These are phyloP conservation scores for Neophaeococcomyces mojaviensis DNA, from an alignment of 2,329 filamentous ascomycete species.

Conservation along the genomic window DNA sequence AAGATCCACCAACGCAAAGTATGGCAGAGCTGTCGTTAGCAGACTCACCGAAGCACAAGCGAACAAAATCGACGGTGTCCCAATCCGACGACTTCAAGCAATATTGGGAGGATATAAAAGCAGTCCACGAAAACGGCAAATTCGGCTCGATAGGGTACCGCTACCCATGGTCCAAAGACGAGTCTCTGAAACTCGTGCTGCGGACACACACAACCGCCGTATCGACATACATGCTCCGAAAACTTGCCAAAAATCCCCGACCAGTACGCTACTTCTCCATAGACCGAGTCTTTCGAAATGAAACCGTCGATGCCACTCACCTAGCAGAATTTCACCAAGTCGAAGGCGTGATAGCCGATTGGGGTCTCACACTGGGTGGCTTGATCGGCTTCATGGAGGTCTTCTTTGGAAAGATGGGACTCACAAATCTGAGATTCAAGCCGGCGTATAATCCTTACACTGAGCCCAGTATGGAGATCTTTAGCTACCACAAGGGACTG, in stretches of 20 bases:
- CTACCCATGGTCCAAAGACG: conserved; percentile 85
- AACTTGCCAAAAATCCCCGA: conserved; percentile 73
- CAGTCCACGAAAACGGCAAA: conserved; percentile 83
- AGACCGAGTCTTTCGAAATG: conserved; percentile 95
- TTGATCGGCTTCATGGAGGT: conserved; percentile 90
- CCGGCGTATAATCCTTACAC: conserved; percentile 94
- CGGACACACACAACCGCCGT: conserved; percentile 95
- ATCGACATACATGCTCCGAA: conserved; percentile 83
- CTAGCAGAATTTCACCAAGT: conserved; percentile 98
- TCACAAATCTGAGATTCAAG: conserved; percentile 83
- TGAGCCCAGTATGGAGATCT: conserved; percentile 96
- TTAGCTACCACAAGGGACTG: conserved; percentile 84
- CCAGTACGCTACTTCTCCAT: conserved; percentile 97
- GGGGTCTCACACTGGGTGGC: conserved; percentile 82
- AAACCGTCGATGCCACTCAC: conserved; percentile 94
- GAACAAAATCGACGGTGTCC: conserved; percentile 40
- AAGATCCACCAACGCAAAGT: conserved; percentile 42
- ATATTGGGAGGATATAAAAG: conserved; percentile 81
- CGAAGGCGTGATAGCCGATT: conserved; percentile 97
- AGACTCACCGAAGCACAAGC: conserved; percentile 45
- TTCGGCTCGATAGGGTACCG: conserved; percentile 94
- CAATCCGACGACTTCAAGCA: conserved; percentile 60
- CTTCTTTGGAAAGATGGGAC: conserved; percentile 96
- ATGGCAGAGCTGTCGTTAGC: conserved; percentile 36
- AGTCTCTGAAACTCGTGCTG: conserved; percentile 78